A percentile compares a stretch with the other conserved stretches of the same genome.
phyloP scores from a whole-genome alignment of 2,329 filamentous ascomycete species.

The Aspergillus proliferans region DNA sequence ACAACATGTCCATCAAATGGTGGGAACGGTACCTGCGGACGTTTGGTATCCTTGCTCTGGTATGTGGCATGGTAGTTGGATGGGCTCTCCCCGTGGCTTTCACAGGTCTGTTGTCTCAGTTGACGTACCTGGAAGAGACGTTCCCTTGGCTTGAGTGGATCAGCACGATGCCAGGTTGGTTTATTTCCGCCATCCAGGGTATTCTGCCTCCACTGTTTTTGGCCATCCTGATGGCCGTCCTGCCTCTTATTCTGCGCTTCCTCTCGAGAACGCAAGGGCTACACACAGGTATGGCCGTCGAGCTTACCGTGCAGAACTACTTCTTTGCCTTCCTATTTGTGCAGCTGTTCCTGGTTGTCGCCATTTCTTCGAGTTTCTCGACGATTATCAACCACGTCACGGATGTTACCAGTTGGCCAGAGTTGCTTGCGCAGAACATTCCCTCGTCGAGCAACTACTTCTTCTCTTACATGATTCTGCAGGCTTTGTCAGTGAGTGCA shows the following conservation, averaged over 20 bases:
- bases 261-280: constrained; percentile 69
- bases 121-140: constrained; percentile 60
- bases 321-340: constrained; percentile 94
- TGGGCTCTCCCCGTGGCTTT: constrained; percentile 91
- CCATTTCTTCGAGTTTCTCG: constrained; percentile 70
- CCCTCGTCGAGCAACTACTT: constrained; percentile 92
- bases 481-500: constrained; percentile 84
- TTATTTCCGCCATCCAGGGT: constrained; percentile 71
- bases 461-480: constrained; percentile 96
- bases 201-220: constrained; percentile 74
- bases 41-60: constrained; percentile 57
- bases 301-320: constrained; percentile 81
- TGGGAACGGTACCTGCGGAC: constrained; percentile 80
- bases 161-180: constrained; percentile 50
- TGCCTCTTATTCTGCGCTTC: constrained; percentile 72
- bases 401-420: constrained; percentile 62
- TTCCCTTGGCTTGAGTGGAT: constrained; percentile 69
- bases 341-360: constrained; percentile 89
- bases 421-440: constrained; percentile 68
- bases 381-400: constrained; percentile 60
- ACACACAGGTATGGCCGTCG: constrained; percentile 72
- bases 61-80: constrained; percentile 71
- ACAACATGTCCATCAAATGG: constrained; percentile 94
- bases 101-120: constrained; percentile 73
- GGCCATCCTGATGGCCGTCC: constrained; percentile 68